Conservation (phyloP, 179 eudicot species). For the Heliamphora pulchella region DNA sequence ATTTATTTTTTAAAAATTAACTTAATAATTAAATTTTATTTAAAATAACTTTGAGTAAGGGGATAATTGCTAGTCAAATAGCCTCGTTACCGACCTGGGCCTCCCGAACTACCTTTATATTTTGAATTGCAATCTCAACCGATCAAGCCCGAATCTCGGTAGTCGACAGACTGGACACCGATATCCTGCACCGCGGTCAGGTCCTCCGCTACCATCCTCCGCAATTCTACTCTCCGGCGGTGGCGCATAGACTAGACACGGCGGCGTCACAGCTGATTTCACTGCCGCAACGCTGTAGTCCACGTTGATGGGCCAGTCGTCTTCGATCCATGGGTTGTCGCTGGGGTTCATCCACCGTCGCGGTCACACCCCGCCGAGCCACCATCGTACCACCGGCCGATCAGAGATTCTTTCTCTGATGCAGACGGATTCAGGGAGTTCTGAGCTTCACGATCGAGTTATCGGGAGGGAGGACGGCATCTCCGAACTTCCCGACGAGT, state of each 20-base stretch:
- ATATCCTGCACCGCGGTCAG: no score
- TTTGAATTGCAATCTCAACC: neutral
- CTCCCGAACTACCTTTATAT: no score
- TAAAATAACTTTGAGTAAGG: no score
- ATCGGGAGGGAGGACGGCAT: slow-evolving; percentile 21
- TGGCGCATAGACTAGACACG: neutral
- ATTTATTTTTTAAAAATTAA: no score
- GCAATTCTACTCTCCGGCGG: neutral
- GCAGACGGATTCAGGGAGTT: neutral
- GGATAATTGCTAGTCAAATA: no score
- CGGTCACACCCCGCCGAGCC: slow-evolving; percentile 15
- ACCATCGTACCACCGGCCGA: neutral
- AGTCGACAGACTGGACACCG: no score
- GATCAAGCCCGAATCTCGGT: neutral
- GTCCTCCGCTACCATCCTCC: neutral
- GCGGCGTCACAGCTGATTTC: neutral
- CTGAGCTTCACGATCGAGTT: neutral
- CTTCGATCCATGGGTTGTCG: slow-evolving; percentile 18
- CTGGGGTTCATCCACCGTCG: slow-evolving; percentile 17
- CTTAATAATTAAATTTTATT: no score
- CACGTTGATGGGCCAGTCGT: slow-evolving; percentile 23
- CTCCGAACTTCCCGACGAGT: slow-evolving; percentile 48
- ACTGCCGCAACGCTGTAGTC: neutral
- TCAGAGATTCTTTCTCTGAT: slow-evolving; percentile 1
- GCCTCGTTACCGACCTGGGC: no score